Percentiles rank a stretch among this genome's conserved stretches.
Evolutionary conservation across 2,329 filamentous ascomycete species (phyloP).

Genomic region (Clonostachys byssicola): DNA sequence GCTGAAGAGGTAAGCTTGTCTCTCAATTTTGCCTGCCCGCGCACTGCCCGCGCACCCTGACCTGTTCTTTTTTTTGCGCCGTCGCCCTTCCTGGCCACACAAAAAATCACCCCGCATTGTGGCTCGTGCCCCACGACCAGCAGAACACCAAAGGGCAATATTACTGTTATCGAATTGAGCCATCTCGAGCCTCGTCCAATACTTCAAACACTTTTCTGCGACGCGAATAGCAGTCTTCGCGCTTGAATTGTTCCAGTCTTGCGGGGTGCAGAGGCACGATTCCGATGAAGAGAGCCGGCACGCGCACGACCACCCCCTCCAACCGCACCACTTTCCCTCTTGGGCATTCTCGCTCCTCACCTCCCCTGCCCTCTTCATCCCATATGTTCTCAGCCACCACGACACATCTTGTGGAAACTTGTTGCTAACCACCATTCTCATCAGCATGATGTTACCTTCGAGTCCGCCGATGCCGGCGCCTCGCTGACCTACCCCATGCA

Average conservation of each 20-base stretch:
- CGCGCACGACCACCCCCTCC: no score
- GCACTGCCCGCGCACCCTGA: constrained; percentile 1
- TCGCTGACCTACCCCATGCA: constrained; percentile 95
- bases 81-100: constrained; percentile 14
- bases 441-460: constrained; percentile 73
- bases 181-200: no score
- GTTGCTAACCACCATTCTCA: constrained; percentile 8
- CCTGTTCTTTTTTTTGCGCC: constrained; percentile 15
- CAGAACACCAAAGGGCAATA: background rate
- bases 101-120: constrained; percentile 43
- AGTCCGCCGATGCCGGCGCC: constrained; percentile 92
- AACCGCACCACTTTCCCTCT: no score
- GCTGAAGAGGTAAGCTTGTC: constrained; percentile 49
- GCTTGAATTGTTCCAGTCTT: no score
- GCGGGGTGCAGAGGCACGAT: no score
- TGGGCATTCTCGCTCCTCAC: background rate
- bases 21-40: background rate
- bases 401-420: no score
- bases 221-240: no score
- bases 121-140: constrained; percentile 27
- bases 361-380: background rate
- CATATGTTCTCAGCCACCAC: no score
- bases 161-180: no score
- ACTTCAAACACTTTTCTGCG: no score
- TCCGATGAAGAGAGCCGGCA: no score